Evolutionary conservation across 345 rosid genomes (phyloP).

Genomic region (Toxicodendron radicans): DNA sequence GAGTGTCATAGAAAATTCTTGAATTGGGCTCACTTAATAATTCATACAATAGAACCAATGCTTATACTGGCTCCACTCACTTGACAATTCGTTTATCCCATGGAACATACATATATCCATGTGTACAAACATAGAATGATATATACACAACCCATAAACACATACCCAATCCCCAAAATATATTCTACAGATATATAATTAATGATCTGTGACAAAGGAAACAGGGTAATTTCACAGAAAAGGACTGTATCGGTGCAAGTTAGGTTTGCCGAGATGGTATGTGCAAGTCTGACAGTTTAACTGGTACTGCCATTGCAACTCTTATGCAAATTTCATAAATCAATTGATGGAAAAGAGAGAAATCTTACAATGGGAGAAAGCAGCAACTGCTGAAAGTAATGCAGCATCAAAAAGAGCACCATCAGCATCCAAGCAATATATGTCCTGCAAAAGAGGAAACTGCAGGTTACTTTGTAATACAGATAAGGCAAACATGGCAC

Average conservation of each 20-base stretch:
- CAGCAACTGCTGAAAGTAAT: constrained; percentile 81
- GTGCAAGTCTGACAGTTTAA: constrained; percentile 10
- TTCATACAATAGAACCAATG: too few species aligned
- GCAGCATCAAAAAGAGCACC: constrained; percentile 94
- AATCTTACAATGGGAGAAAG: constrained; percentile 69
- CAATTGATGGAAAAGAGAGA: constrained; percentile 9
- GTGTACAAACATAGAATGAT: neutral
- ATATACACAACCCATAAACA: neutral
- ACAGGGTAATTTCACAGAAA: neutral
- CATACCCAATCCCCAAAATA: neutral
- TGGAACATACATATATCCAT: neutral
- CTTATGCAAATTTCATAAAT: neutral
- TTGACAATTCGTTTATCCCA: neutral
- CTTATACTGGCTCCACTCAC: neutral
- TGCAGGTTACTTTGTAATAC: neutral
- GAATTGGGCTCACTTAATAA: neutral
- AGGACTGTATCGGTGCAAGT: neutral
- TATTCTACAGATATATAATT: too few species aligned
- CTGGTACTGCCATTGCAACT: neutral
- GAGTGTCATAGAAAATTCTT: neutral
- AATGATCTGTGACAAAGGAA: neutral
- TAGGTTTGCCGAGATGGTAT: neutral
- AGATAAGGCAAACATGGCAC: neutral
- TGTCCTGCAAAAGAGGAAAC: constrained; percentile 51
- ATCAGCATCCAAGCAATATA: constrained; percentile 94